Evolutionary conservation across 1,284 basidiomycete species (phyloP), one percentile per base, ranked within the genome.

Genomic region (Malassezia equina): DNA sequence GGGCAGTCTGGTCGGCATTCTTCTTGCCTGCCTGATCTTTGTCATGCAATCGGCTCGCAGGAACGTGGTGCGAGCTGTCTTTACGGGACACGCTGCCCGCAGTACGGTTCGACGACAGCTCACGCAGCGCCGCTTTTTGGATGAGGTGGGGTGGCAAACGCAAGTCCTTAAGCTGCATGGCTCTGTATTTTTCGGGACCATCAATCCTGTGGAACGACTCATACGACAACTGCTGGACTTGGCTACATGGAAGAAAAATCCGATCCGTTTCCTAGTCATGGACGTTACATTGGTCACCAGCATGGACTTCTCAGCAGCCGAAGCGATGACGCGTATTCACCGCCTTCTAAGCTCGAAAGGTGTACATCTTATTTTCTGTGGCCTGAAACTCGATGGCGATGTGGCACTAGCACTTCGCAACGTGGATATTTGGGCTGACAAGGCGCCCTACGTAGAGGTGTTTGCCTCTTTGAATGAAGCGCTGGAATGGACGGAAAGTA

Each of bases 101-200:
- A 94, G 90, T 7, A 90, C 91, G 1, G 93, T 96, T 1, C 83
- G 93, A 5, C 79, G 93, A 33, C 93, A 91, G 1, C 84, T 83
- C 55, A 81, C 84, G 2, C 93, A 98, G 71, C 81, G 89, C 11
- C 84, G 84, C 2, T 96, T 95, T 75, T 82, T 98, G 36, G 84
- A 86, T 23, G 84, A 89, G 60, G 88, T 93, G 19, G 89, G 91
- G 5, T 85, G 83, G 59, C 90, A 96, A 77, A 95, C 90, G 0
- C 85, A 86, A 29, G 84, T 96, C 51, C 79, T 95, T 66, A 84
- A 87, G 61, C 76, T 96, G 7, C 91, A 96, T 79, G 72, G 87
- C 0, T 90, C 89, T 77, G 79, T 98, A 32, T 98, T 96, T 81
- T 98, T 98, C 75, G 93, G 94, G 4, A 95, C 90, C 0, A 93